Conservation (phyloP, 139 green algal genomes). For the Tetratostichococcus sp. region DNA sequence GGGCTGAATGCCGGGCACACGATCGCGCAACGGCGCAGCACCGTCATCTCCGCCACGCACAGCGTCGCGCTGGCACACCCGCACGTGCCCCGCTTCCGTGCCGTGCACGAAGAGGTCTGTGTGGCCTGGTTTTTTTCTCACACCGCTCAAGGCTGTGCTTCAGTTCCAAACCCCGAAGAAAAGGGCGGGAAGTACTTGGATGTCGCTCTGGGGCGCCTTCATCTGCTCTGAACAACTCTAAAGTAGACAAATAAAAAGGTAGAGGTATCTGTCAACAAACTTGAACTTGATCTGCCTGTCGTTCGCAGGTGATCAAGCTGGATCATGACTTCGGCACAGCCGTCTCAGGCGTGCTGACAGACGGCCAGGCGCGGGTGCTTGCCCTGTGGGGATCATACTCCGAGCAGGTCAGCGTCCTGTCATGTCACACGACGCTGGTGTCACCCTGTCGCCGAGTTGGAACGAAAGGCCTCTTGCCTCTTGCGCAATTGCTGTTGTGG, state of each 20-base stretch:
- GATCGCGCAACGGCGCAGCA: slow-evolving; percentile 63
- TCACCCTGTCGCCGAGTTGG: no score
- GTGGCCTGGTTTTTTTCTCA: background rate
- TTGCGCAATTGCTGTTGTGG: no score
- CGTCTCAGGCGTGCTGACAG: slow-evolving; percentile 76
- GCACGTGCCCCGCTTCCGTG: slow-evolving; percentile 68
- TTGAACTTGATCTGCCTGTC: background rate
- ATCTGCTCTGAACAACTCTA: no score
- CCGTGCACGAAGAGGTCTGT: slow-evolving; percentile 80
- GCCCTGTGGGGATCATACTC: slow-evolving; percentile 78
- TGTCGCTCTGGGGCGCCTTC: no score
- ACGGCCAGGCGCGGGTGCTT: slow-evolving; percentile 56
- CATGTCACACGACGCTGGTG: no score
- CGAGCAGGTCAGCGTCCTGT: slow-evolving; percentile 48
- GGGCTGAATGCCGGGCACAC: slow-evolving; percentile 65
- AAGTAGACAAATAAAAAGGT: no score
- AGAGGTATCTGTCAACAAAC: no score
- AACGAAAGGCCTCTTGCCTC: no score
- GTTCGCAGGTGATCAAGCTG: slow-evolving; percentile 60
- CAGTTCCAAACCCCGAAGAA: no score
- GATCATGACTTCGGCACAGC: slow-evolving; percentile 87
- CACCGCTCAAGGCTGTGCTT: background rate
- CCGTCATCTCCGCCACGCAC: slow-evolving; percentile 67
- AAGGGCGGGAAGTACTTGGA: no score
- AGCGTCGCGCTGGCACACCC: slow-evolving; percentile 49